phyloP scores from a whole-genome alignment of 1,284 basidiomycete genomes.

The Phlebopus sp. region DNA sequence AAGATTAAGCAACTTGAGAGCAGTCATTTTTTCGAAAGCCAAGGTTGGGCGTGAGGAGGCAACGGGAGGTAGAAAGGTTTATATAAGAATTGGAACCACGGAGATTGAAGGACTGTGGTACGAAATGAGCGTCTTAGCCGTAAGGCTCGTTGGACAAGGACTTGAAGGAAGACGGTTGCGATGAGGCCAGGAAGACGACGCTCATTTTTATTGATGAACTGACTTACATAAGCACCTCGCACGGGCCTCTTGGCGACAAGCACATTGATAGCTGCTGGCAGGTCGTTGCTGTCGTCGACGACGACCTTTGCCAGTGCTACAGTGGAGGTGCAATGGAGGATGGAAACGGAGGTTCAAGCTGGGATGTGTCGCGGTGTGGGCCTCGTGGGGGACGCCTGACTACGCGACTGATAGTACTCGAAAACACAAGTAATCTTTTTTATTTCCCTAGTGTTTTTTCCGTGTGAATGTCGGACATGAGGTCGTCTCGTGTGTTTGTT shows the following conservation, averaged over 20 bases:
- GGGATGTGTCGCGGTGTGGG: neutral
- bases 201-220: neutral
- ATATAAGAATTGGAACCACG: constrained; percentile 1
- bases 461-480: constrained; percentile 16
- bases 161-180: constrained; percentile 11
- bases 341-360: too few relatives aligned
- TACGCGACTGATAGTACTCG: too few relatives aligned
- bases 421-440: too few relatives aligned
- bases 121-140: constrained; percentile 20
- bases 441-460: neutral
- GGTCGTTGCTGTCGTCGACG: constrained; percentile 4
- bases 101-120: constrained; percentile 8
- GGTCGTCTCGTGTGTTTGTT: constrained; percentile 20
- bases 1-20: constrained; percentile 52
- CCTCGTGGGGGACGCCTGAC: neutral
- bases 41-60: constrained; percentile 18
- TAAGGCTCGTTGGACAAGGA: constrained; percentile 19
- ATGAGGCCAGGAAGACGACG: neutral
- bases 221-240: constrained; percentile 19
- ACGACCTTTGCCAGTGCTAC: too few relatives aligned
- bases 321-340: too few relatives aligned
- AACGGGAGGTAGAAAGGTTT: constrained; percentile 9
- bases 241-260: constrained; percentile 6
- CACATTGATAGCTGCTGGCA: neutral
- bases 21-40: constrained; percentile 42